Percentiles rank a stretch among this genome's conserved stretches.
These are phyloP conservation scores for Fistulinella prunicolor DNA, from an alignment of 768 basidiomycete species.

Conservation along the genomic window DNA sequence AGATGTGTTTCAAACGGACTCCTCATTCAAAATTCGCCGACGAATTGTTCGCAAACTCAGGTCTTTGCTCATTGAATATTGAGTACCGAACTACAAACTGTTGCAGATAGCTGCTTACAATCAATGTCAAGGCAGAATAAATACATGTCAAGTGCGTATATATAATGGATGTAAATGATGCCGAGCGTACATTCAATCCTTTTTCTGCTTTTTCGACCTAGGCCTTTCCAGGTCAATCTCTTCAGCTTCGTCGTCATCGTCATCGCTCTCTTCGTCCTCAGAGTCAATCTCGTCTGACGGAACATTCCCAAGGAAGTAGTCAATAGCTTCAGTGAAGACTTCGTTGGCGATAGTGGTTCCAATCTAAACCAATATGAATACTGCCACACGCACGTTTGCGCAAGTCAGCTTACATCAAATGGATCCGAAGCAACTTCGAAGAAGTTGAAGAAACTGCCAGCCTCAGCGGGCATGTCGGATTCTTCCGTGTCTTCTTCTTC, in stretches of 20 bases:
- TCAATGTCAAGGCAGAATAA: constrained; percentile 22
- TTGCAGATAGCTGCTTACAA: constrained; percentile 3
- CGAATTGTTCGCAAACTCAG: no score
- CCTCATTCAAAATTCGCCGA: no score
- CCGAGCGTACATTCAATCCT: constrained; percentile 26
- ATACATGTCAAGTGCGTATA: constrained; percentile 21
- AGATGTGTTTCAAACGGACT: no score
- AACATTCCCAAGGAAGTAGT: constrained; percentile 72
- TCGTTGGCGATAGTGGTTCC: constrained; percentile 72
- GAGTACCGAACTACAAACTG: constrained; percentile 4
- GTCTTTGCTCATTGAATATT: background rate
- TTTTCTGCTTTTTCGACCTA: constrained; percentile 67
- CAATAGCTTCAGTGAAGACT: constrained; percentile 76
- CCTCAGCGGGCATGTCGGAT: constrained; percentile 58
- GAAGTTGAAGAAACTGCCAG: constrained; percentile 87
- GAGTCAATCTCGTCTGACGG: constrained; percentile 59
- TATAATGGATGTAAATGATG: constrained; percentile 11
- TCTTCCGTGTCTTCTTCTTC: constrained; percentile 52
- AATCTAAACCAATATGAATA: constrained; percentile 44
- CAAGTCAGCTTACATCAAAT: constrained; percentile 53
- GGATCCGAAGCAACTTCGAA: constrained; percentile 68
- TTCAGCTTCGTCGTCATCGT: constrained; percentile 75
- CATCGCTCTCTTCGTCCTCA: constrained; percentile 65
- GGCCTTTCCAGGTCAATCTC: constrained; percentile 91
- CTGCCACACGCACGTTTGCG: background rate